These are phyloP conservation scores for Vigna radiata DNA, from an alignment of 306 rosid genomes.

Conservation along the genomic window DNA sequence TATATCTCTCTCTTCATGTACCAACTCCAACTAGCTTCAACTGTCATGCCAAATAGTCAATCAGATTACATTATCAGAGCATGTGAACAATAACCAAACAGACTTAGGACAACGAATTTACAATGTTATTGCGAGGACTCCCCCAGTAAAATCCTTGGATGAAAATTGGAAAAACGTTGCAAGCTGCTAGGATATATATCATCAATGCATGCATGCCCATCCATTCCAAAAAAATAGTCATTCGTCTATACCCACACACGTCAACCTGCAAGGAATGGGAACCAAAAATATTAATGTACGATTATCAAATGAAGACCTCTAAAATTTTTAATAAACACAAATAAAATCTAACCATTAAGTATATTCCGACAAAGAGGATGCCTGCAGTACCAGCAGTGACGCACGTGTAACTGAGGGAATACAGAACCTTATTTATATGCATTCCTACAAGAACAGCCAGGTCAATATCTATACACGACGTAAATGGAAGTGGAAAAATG, in stretches of 20 bases:
- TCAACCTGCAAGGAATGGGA: constrained; percentile 66
- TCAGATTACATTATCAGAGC: not conserved
- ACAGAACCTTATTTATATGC: constrained; percentile 93
- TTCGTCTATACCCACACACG: constrained; percentile 74
- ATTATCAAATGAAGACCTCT: too few relatives aligned
- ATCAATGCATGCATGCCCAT: constrained; percentile 90
- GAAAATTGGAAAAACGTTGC: constrained; percentile 85
- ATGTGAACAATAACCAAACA: too few relatives aligned
- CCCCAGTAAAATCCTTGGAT: constrained; percentile 87
- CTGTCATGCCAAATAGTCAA: constrained; percentile 45
- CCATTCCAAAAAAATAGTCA: constrained; percentile 74
- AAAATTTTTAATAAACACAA: not conserved
- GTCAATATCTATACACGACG: constrained; percentile 16
- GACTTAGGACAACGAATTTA: constrained; percentile 39
- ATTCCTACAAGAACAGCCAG: constrained; percentile 54
- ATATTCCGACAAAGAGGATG: constrained; percentile 73
- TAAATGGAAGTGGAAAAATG: not conserved
- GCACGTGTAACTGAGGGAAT: constrained; percentile 84
- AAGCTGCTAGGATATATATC: constrained; percentile 76
- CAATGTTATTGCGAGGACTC: constrained; percentile 80
- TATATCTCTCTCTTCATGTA: constrained; percentile 46
- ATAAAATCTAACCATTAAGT: constrained; percentile 71
- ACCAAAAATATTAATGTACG: too few relatives aligned
- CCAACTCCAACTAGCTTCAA: constrained; percentile 70
- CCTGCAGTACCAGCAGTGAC: constrained; percentile 90